phyloP scores from a whole-genome alignment of 495 filamentous ascomycete species.

The Xylaria palmicola region DNA sequence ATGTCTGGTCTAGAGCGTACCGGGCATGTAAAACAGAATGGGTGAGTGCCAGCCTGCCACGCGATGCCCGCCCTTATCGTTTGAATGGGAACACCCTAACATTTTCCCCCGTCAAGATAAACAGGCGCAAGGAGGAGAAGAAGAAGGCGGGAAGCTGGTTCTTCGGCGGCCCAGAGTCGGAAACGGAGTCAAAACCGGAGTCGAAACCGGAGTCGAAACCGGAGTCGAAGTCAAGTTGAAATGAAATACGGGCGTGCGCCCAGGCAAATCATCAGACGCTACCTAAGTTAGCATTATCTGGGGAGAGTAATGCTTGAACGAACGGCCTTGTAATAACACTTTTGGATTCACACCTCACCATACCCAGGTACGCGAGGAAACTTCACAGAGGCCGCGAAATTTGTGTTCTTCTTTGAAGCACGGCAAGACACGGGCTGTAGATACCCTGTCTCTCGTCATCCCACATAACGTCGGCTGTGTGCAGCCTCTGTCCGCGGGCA shows the following conservation, averaged over 20 bases:
- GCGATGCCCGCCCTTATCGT: not conserved
- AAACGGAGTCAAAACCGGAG: no score
- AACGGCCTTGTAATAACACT: not conserved
- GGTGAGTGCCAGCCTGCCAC: slow-evolving; percentile 54
- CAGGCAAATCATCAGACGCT: no score
- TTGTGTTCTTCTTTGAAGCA: no score
- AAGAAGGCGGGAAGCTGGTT: slow-evolving; percentile 22
- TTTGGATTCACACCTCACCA: not conserved
- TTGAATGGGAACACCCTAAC: slow-evolving; percentile 14
- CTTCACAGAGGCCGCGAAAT: no score
- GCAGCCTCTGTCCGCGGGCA: no score
- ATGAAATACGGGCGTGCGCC: not conserved
- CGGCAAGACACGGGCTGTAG: no score
- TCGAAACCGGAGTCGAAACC: no score
- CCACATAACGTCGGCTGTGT: no score
- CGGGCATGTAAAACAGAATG: slow-evolving; percentile 92
- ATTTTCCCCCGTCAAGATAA: slow-evolving; percentile 36
- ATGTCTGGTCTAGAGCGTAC: slow-evolving; percentile 64
- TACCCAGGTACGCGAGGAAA: not conserved
- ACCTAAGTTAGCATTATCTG: not conserved
- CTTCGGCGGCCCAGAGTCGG: no score
- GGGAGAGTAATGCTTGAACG: not conserved
- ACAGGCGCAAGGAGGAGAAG: slow-evolving; percentile 52
- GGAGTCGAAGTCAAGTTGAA: no score
- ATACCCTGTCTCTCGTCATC: no score